These are phyloP conservation scores for Tetrapisispora fleetii DNA, from an alignment of 805 yeast species.

Conservation along the genomic window DNA sequence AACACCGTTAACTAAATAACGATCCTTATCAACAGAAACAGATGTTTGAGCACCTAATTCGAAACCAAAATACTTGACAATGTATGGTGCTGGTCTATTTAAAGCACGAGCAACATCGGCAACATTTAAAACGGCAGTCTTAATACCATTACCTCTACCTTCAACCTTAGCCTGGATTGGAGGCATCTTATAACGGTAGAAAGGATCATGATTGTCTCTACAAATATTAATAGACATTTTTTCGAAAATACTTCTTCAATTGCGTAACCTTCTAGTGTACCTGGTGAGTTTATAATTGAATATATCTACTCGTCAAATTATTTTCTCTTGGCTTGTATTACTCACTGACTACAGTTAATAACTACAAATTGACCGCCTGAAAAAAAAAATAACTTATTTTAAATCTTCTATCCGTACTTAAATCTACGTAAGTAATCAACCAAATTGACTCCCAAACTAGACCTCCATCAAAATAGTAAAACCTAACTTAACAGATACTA, in stretches of 20 bases:
- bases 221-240: conserved; percentile 87
- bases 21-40: conserved; percentile 67
- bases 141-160: conserved; percentile 99
- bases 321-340: too few relatives aligned
- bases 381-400: too few relatives aligned
- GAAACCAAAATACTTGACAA: conserved; percentile 89
- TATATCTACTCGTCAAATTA: too few relatives aligned
- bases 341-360: too few relatives aligned
- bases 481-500: too few relatives aligned
- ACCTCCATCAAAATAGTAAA: too few relatives aligned
- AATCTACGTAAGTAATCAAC: too few relatives aligned
- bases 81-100: conserved; percentile 84
- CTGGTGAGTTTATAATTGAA: too few relatives aligned
- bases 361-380: too few relatives aligned
- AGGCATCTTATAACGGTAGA: conserved; percentile 99
- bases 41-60: conserved; percentile 96
- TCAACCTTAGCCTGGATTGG: conserved; percentile 93
- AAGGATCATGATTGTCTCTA: conserved; percentile 95
- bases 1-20: conserved; percentile 88
- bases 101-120: conserved; percentile 91
- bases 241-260: background rate
- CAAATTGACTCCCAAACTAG: too few relatives aligned
- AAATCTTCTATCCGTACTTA: too few relatives aligned
- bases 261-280: too few relatives aligned
- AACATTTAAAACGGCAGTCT: conserved; percentile 84